Base-by-base conservation (phyloP, 2,329 filamentous ascomycete species). In the Aspergillus carbonarius region DNA sequence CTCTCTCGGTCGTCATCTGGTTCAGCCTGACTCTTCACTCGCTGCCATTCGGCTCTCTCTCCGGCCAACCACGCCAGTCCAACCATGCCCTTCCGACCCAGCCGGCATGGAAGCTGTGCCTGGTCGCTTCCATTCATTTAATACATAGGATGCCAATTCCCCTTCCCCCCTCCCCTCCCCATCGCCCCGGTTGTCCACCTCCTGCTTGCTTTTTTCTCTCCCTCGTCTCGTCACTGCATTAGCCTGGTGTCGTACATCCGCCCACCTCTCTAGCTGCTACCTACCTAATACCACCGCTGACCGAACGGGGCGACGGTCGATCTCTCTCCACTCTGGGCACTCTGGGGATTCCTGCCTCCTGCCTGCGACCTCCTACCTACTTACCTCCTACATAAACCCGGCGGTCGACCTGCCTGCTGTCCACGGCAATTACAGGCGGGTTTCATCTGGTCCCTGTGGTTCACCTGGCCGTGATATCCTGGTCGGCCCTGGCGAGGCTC, bases 21-120 rank as follows among this genome's bases (percentile, higher is more conserved):
- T 30, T 58, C 34, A 15, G 37, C 23, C 49, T 49, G 42, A 44
- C 44, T 17, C 39, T 51, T 17, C 35, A 8, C 20, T 18, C 37
- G 25, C 30, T 34, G 17, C 27, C 47, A 53, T 42, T 48, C 35
- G 40, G 25, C 30, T 49, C 32, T 20, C 32, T 58, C 40, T 52
- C 34, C 37, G 47, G 37, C 60, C 60, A 62, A 55, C 60, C 60
- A 60, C 58, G 46, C 46, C 54, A 27, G 48, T 46, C 42, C 54
- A 37, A 35, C 34, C 27, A 47, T 20, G 54, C 44, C 52, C 54
- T 60, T 60, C 57, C 61, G 60, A 58, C 42, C 61, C 60, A 62
- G 61, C 61, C 61, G 61, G 58, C 42, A 23, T 55, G 40, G 47
- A 55, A 20, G 55, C 40, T 20, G 39, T 60, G 51, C 50, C 50